A percentile compares a stretch with the other conserved stretches of the same genome.
These are phyloP conservation scores for Hypoxylon rubiginosum DNA, from an alignment of 2,329 filamentous ascomycete species.

Conservation along the genomic window DNA sequence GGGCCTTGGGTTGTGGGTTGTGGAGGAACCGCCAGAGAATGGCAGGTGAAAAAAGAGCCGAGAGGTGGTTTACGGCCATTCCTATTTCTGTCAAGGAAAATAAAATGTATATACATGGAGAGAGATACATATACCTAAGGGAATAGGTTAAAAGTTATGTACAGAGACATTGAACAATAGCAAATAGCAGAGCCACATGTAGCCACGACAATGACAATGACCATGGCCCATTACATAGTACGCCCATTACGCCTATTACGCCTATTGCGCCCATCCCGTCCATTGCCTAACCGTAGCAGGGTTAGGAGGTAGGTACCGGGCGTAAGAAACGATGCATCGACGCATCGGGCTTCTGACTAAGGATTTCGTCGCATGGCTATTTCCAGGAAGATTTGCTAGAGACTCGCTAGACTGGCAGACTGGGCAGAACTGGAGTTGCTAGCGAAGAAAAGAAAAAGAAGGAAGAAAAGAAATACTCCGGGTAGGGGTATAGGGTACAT, in stretches of 20 bases:
- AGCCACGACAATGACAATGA: neutral
- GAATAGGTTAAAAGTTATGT: neutral
- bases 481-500: conserved; percentile 33
- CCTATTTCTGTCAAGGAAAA: conserved; percentile 10
- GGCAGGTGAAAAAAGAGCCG: conserved; percentile 42
- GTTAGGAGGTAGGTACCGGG: too few relatives aligned
- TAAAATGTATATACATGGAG: conserved; percentile 1
- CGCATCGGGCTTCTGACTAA: conserved; percentile 45
- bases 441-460: neutral
- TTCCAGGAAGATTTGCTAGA: conserved; percentile 38
- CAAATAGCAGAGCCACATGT: conserved; percentile 18
- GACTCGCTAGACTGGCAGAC: neutral
- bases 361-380: conserved; percentile 48
- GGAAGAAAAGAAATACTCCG: conserved; percentile 21
- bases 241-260: neutral
- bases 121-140: neutral
- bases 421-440: conserved; percentile 6
- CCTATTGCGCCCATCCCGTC: neutral
- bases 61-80: conserved; percentile 31
- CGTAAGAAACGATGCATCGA: conserved; percentile 25
- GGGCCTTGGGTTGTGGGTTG: conserved; percentile 18
- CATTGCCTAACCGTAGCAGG: too few relatives aligned
- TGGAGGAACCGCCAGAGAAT: conserved; percentile 40
- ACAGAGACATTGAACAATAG: conserved; percentile 19
- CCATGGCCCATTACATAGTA: too few relatives aligned